Evolutionary conservation across 495 filamentous ascomycete genomes (phyloP).

Genomic region (Daldinia decipiens): DNA sequence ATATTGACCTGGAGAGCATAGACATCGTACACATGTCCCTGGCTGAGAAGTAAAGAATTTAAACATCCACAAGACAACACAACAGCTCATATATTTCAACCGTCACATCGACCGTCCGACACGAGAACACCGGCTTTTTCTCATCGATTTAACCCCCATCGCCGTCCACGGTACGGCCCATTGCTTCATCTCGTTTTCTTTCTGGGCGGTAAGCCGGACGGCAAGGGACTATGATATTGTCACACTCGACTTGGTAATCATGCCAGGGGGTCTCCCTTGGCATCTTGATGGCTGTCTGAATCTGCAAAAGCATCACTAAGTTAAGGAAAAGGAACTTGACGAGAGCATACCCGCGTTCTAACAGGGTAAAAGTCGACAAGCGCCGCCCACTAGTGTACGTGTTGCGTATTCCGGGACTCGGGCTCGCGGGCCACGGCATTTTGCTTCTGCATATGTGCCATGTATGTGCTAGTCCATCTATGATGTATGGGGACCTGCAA

Average conservation of each 20-base stretch:
- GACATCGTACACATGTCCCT: slow-evolving; percentile 1
- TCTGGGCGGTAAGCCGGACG: slow-evolving; percentile 29
- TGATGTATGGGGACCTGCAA: slow-evolving; percentile 37
- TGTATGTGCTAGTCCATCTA: slow-evolving; percentile 40
- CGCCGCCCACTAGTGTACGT: slow-evolving; percentile 19
- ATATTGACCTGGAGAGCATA: slow-evolving; percentile 5
- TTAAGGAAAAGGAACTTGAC: slow-evolving; percentile 16
- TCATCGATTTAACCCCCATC: slow-evolving; percentile 22
- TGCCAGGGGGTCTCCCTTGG: slow-evolving; percentile 42
- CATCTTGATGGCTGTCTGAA: slow-evolving; percentile 40
- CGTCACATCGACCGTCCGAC: slow-evolving; percentile 37
- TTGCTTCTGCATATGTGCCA: slow-evolving; percentile 29
- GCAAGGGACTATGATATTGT: slow-evolving; percentile 35
- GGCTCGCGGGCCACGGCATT: slow-evolving; percentile 44
- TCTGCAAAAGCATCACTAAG: slow-evolving; percentile 33
- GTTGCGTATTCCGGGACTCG: slow-evolving; percentile 41
- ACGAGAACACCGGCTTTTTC: slow-evolving; percentile 32
- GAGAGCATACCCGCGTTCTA: slow-evolving; percentile 5
- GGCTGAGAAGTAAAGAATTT: slow-evolving; percentile 15
- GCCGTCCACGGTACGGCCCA: slow-evolving; percentile 24
- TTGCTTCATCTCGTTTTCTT: slow-evolving; percentile 28
- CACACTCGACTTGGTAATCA: slow-evolving; percentile 28
- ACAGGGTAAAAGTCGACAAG: slow-evolving; percentile 13
- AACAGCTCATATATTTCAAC: slow-evolving; percentile 35
- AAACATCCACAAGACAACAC: slow-evolving; percentile 28